Percentiles rank a stretch among this genome's conserved stretches.
These are phyloP conservation scores for Diplotaxis tenuifolia DNA, from an alignment of 345 rosid species.

Conservation along the genomic window DNA sequence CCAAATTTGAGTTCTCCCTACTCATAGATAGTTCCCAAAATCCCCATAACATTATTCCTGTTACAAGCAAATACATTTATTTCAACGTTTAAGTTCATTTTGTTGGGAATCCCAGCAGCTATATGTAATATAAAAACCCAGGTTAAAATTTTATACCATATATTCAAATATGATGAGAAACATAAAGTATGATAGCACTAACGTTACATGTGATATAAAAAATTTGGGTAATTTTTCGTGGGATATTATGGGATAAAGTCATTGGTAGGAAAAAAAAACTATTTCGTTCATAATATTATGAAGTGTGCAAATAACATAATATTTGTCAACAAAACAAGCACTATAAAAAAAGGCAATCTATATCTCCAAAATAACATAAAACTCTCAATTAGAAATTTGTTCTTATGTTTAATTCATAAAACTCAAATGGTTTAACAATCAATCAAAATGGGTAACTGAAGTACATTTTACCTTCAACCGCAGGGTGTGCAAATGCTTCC, in stretches of 20 bases:
- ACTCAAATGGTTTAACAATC: not conserved
- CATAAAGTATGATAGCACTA: not conserved
- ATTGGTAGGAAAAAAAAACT: not conserved
- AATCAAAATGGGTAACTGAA: not conserved
- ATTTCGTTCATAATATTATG: not conserved
- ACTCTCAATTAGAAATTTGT: not conserved
- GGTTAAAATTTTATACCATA: not conserved
- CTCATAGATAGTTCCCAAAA: constrained; percentile 93
- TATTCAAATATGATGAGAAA: not conserved
- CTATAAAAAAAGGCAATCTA: not conserved
- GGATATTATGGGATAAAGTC: not conserved
- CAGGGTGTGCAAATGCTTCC: constrained; percentile 83
- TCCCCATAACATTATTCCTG: constrained; percentile 73
- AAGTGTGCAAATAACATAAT: not conserved
- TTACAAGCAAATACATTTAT: not conserved
- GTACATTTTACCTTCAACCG: constrained; percentile 56
- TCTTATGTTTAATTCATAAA: too few relatives aligned
- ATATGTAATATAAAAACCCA: not conserved
- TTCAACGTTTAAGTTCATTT: not conserved
- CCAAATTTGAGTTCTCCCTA: constrained; percentile 60
- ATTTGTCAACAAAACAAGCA: not conserved
- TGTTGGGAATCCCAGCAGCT: not conserved
- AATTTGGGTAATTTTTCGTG: not conserved
- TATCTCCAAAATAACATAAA: not conserved
- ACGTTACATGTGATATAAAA: not conserved